Base-by-base conservation (phyloP, 2,329 filamentous ascomycete genomes). In the Colletotrichum abscissum region DNA sequence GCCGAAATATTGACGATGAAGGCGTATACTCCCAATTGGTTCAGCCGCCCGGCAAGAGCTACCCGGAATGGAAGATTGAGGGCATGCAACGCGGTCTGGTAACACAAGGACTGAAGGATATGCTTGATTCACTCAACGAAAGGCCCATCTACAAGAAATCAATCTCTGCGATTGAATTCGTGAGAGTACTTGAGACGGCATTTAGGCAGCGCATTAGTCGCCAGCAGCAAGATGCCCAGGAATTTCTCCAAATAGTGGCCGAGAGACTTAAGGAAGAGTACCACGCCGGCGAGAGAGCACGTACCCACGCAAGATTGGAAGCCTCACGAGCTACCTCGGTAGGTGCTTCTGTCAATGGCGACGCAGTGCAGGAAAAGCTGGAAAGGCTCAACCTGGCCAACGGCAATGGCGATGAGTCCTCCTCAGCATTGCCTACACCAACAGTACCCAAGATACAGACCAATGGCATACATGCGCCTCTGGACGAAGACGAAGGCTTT, bases 151-250 rank as follows among this genome's bases (percentile, higher is more conserved):
- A 95, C 82, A 95, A 92, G 80, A 99, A 98, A 86, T 97, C 95
- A 0, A 97, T 98, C 68, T 95, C 94, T 19, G 95, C 96, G 3
- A 89, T 91, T n/a, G 89, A 89, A 1, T 98, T 99, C 80, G 93
- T 99, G 56, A 87, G 89, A 75, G 92, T 94, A 0, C 86, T 99
- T 64, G 97, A 99, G 84, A 86, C 87, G 35, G 95, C 96, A 0
- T 99, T 98, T 80, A 91, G 91, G 69, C 96, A 97, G 78, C 92
- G 94, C 78, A 97, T 99, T 78, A 98, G 94, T 80, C 89, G 96
- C 67, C 95, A 97, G 80, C 97, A 99, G 83, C 97, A 99, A 83
- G 97, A 99, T 85, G 97, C 97, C 12, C 97, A 99, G 80, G 97
- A 99, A 82, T 98, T 99, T 76, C 84, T 99, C 69, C 97, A 99